Evolutionary conservation across 2,329 filamentous ascomycete species (phyloP).

Genomic region (Exophiala calicioides): DNA sequence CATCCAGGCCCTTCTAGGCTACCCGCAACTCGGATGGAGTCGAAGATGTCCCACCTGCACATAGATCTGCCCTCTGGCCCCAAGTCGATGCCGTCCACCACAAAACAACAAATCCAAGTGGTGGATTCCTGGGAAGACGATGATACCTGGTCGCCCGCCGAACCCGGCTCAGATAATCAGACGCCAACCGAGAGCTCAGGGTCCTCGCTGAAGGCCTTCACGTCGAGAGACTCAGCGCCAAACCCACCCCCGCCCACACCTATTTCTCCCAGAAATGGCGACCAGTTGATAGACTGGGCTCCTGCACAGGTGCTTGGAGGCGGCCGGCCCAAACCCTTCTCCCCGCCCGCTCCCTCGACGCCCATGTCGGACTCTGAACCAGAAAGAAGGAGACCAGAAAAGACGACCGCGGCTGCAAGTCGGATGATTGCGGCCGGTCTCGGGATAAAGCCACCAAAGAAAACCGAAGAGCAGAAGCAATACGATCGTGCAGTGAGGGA

Average conservation of each 20-base stretch:
- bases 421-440: constrained; percentile 87
- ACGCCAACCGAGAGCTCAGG: constrained; percentile 23
- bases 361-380: constrained; percentile 16
- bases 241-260: constrained; percentile 67
- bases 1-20: neutral
- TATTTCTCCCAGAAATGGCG: constrained; percentile 47
- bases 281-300: constrained; percentile 25
- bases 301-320: constrained; percentile 27
- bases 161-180: constrained; percentile 32
- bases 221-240: constrained; percentile 29
- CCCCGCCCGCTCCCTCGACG: constrained; percentile 17
- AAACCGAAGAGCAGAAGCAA: constrained; percentile 47
- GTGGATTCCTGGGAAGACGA: constrained; percentile 70
- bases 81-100: constrained; percentile 26
- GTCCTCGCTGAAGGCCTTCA: constrained; percentile 18
- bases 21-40: constrained; percentile 16
- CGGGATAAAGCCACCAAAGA: constrained; percentile 75
- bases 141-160: constrained; percentile 19
- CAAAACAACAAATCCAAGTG: constrained; percentile 43
- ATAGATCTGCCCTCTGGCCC: constrained; percentile 27
- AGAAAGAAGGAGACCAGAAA: constrained; percentile 67
- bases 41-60: constrained; percentile 24
- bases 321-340: constrained; percentile 22
- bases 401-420: constrained; percentile 87
- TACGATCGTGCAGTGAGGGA: constrained; percentile 82